These are phyloP conservation scores for Solanum bukasovii DNA, from an alignment of 257 asterid genomes.

Conservation along the genomic window DNA sequence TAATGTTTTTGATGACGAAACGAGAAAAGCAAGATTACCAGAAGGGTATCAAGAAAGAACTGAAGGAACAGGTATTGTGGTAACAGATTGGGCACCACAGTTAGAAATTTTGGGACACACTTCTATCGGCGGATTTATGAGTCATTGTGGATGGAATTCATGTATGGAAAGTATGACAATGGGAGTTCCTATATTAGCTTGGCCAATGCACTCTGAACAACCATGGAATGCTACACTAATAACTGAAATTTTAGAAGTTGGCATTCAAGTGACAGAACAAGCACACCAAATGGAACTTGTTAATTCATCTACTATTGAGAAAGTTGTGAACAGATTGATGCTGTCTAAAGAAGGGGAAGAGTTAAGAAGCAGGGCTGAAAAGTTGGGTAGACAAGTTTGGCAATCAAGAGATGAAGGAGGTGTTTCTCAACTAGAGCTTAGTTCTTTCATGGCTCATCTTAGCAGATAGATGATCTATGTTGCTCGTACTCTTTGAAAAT, in stretches of 20 bases:
- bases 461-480: slow-evolving; percentile 7
- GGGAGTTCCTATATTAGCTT: slow-evolving; percentile 33
- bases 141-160: not conserved
- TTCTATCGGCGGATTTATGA: not conserved
- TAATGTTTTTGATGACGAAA: slow-evolving; percentile 19
- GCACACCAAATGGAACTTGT: not conserved
- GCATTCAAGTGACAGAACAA: slow-evolving; percentile 18
- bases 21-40: slow-evolving; percentile 10
- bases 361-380: slow-evolving; percentile 32
- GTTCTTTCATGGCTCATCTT: slow-evolving; percentile 39
- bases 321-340: slow-evolving; percentile 32
- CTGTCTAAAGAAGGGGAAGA: slow-evolving; percentile 29
- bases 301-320: not conserved
- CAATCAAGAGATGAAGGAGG: slow-evolving; percentile 32
- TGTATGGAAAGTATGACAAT: slow-evolving; percentile 14
- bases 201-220: slow-evolving; percentile 55
- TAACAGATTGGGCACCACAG: slow-evolving; percentile 45
- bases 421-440: slow-evolving; percentile 23
- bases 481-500: not conserved
- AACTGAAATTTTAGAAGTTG: slow-evolving; percentile 15
- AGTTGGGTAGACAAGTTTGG: slow-evolving; percentile 11
- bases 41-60: slow-evolving; percentile 19
- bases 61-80: slow-evolving; percentile 15
- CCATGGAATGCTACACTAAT: slow-evolving; percentile 31
- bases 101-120: slow-evolving; percentile 13